A percentile compares a stretch with the other conserved stretches of the same genome.
These are phyloP conservation scores for Auricularia cornea DNA, from an alignment of 768 basidiomycete genomes.

Conservation along the genomic window DNA sequence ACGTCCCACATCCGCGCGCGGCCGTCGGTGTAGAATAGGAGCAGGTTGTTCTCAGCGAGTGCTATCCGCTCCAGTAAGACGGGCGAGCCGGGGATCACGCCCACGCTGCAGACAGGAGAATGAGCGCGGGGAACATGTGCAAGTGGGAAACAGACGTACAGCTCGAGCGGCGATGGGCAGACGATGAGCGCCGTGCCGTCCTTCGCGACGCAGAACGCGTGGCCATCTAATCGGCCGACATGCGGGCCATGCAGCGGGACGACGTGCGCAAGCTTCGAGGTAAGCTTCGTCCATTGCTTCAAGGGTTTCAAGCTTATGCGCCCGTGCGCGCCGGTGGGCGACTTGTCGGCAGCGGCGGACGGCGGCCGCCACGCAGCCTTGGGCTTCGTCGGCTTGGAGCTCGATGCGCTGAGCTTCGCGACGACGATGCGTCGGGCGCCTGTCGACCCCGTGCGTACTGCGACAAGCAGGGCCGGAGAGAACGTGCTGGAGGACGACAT, in stretches of 20 bases:
- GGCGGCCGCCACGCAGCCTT: background rate
- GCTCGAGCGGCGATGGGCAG: constrained; percentile 60
- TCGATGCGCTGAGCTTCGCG: background rate
- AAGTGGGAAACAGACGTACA: constrained; percentile 41
- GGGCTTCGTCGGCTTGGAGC: background rate
- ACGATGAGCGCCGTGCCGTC: constrained; percentile 82
- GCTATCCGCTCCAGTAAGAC: constrained; percentile 56
- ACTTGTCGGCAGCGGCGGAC: background rate
- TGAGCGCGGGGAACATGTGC: no score
- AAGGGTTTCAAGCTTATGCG: constrained; percentile 53
- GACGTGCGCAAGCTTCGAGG: constrained; percentile 51
- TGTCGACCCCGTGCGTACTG: background rate
- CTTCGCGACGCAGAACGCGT: constrained; percentile 59
- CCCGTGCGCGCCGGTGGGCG: constrained; percentile 18
- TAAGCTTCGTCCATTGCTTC: constrained; percentile 68
- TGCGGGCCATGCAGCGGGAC: constrained; percentile 46
- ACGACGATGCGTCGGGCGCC: background rate
- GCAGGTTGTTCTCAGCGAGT: constrained; percentile 56
- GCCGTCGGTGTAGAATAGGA: constrained; percentile 68
- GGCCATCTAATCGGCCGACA: constrained; percentile 53
- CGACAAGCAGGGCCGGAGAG: background rate
- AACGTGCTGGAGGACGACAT: no score
- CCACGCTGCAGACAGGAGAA: constrained; percentile 43
- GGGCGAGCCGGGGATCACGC: constrained; percentile 74
- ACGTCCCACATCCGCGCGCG: constrained; percentile 84